A percentile compares a stretch with the other conserved stretches of the same genome.
phyloP scores from a whole-genome alignment of 169 alveolate species.

The Cryptosporidium meleagridis region DNA sequence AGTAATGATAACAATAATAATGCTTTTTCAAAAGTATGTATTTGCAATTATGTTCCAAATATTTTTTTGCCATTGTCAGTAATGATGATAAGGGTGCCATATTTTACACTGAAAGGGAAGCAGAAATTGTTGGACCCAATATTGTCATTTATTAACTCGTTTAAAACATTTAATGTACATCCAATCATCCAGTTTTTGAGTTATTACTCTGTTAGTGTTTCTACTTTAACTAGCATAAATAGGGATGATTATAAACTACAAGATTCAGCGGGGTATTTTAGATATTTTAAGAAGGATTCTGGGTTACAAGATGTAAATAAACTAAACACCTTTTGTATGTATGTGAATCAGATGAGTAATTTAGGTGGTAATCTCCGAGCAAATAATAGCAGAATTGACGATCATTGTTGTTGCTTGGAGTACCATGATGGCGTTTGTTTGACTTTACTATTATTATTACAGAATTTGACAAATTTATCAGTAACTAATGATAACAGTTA shows the following conservation, averaged over 20 bases:
- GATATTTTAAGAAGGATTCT: constrained; percentile 12
- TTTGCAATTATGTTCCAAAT: constrained; percentile 46
- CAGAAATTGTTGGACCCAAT: constrained; percentile 20
- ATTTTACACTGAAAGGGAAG: background rate
- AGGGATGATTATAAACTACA: background rate
- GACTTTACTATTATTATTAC: background rate
- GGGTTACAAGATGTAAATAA: constrained; percentile 15
- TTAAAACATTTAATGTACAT: constrained; percentile 20
- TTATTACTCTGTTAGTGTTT: background rate
- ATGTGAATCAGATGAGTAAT: constrained; percentile 18
- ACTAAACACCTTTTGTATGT: constrained; percentile 20
- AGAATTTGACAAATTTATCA: constrained; percentile 16
- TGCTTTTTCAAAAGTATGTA: constrained; percentile 4
- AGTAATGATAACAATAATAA: background rate
- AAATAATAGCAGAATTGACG: background rate
- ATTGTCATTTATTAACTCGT: constrained; percentile 29
- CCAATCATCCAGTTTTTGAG: constrained; percentile 43
- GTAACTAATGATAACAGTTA: background rate
- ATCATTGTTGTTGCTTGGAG: constrained; percentile 54
- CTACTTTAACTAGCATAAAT: background rate
- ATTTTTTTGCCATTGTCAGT: constrained; percentile 56
- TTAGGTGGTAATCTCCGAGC: background rate
- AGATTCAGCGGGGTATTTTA: background rate
- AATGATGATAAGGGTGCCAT: constrained; percentile 42
- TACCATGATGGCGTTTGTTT: constrained; percentile 49